A percentile compares a stretch with the other conserved stretches of the same genome.
Conservation (phyloP, 2,329 filamentous ascomycete species). For the Cryphonectria carpinicola region DNA sequence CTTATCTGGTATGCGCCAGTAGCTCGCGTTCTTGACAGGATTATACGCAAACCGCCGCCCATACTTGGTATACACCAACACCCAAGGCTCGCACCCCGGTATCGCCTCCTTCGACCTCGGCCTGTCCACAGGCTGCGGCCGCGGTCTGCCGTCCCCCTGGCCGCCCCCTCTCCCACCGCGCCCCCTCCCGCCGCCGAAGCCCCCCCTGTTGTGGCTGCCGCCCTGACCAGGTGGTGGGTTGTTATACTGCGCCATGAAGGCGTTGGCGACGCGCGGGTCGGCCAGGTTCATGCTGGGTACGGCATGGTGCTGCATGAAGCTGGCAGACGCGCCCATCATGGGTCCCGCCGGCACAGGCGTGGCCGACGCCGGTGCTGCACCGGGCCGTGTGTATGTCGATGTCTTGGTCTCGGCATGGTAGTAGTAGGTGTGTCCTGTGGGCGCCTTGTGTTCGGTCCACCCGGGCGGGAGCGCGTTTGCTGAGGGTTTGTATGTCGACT, state of each 20-base stretch:
- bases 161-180: conserved; percentile 55
- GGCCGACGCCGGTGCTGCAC: conserved; percentile 36
- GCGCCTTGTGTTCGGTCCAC: conserved; percentile 94
- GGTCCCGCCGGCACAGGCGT: conserved; percentile 29
- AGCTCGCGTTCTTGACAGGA: conserved; percentile 80
- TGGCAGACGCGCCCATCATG: conserved; percentile 39
- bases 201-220: conserved; percentile 43
- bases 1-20: conserved; percentile 92
- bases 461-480: conserved; percentile 65
- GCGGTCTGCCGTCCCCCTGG: conserved; percentile 59
- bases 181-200: conserved; percentile 28
- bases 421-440: conserved; percentile 85
- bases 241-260: conserved; percentile 61
- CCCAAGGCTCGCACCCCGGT: conserved; percentile 82
- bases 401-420: conserved; percentile 81
- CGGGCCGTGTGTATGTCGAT: conserved; percentile 85
- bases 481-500: conserved; percentile 73
- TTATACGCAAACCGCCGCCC: conserved; percentile 92
- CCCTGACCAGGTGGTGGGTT: conserved; percentile 41
- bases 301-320: conserved; percentile 48
- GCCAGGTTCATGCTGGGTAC: conserved; percentile 48
- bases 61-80: conserved; percentile 90
- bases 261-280: conserved; percentile 61
- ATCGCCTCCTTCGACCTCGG: conserved; percentile 81
- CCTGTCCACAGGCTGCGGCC: conserved; percentile 74